Evolutionary conservation across 352 stramenopile species (phyloP).

Genomic region (Phytophthora pisi): DNA sequence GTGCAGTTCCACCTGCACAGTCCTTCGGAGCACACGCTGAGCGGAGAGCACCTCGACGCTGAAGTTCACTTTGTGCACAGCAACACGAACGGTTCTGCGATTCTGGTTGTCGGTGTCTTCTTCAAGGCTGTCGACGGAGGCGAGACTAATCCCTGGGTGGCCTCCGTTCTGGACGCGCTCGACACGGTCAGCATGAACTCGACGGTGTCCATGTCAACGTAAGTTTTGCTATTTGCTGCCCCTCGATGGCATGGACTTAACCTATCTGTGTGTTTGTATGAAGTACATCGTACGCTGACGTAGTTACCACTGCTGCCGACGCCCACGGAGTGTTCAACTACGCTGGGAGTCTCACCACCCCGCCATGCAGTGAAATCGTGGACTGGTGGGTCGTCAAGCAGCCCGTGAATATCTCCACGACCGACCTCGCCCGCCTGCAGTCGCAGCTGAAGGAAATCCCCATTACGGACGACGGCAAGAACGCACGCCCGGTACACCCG

Average conservation of each 20-base stretch:
- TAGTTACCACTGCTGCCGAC: slow-evolving; percentile 48
- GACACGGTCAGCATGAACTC: slow-evolving; percentile 32
- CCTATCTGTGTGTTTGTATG: not conserved
- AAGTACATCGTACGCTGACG: slow-evolving; percentile 44
- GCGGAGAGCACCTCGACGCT: slow-evolving; percentile 38
- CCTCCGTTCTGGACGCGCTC: slow-evolving; percentile 31
- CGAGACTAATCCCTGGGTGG: slow-evolving; percentile 32
- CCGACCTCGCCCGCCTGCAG: slow-evolving; percentile 34
- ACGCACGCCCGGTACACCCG: slow-evolving; percentile 31
- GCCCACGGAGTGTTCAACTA: slow-evolving; percentile 42
- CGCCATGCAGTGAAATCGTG: slow-evolving; percentile 39
- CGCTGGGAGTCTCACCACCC: slow-evolving; percentile 38
- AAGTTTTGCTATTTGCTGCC: not conserved
- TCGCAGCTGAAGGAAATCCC: slow-evolving; percentile 28
- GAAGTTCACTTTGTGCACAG: slow-evolving; percentile 59
- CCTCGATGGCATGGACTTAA: not conserved
- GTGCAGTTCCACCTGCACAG: slow-evolving; percentile 49
- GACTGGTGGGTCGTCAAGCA: slow-evolving; percentile 43
- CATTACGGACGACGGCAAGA: slow-evolving; percentile 36
- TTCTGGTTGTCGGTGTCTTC: slow-evolving; percentile 48
- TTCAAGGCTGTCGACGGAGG: slow-evolving; percentile 18
- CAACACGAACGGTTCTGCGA: slow-evolving; percentile 27
- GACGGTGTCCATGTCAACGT: slow-evolving; percentile 27
- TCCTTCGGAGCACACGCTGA: slow-evolving; percentile 53
- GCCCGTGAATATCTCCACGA: slow-evolving; percentile 27